Evolutionary conservation across 2,329 filamentous ascomycete species (phyloP), one percentile per base, ranked within the genome.

Genomic region (Fusarium algeriense): DNA sequence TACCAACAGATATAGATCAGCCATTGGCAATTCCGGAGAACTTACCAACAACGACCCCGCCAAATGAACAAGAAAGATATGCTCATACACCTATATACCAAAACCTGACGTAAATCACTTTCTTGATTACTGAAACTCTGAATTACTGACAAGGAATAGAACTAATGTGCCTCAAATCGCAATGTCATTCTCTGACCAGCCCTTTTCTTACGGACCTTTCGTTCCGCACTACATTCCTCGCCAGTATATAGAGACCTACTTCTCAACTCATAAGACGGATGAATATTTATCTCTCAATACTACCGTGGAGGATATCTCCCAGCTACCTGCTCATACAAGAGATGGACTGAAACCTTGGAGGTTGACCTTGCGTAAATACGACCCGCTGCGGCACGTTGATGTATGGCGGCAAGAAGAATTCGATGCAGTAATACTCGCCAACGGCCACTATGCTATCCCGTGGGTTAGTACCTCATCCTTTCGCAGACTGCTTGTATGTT

Each of bases 111-210:
- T 86, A 70, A 78, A 83, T 67, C 1, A 0, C 1, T 5, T 5
- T 5, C 13, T 5, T 12, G 83, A 6, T 7, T 0, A 2, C 3
- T 14, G 1, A 1, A 3, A 2, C 11, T 6, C 8, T 4, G 0
- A 20, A 2, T 19, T 5, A 6, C 54, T 62, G 14, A 52, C 5
- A 2, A 4, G n/a, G 1, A 26, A 10, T 6, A 76, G 86, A 3
- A 89, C 87, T 3, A 89, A 89, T 52, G 86, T 89, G 0, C 87
- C 87, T 0, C 83, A 85, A 41, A 84, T 88, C 37, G 86, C 85
- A 26, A 89, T 88, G 87, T 83, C 80, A 7, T 88, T 88, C 69
- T 88, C 86, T 0, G 87, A 89, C 62, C 49, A 78, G 2, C 80
- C 80, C 1, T 89, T 89, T 67, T 79, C 87, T 0, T 88, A 88